These are phyloP conservation scores for Thalia dealbata DNA, from an alignment of 176 grass and related monocot genomes.

Conservation along the genomic window DNA sequence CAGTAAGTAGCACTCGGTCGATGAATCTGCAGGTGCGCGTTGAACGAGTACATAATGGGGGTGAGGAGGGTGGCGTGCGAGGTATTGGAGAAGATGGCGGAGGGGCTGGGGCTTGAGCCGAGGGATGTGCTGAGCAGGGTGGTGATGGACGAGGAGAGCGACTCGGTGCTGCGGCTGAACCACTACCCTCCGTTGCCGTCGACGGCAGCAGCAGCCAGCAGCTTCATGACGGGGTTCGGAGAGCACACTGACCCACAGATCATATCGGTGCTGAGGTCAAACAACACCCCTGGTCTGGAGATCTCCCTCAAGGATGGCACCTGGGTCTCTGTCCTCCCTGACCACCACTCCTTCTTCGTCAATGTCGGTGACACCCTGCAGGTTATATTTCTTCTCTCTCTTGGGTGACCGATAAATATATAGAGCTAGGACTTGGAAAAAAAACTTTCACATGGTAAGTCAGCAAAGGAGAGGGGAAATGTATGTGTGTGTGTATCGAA, in stretches of 20 bases:
- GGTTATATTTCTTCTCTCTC: constrained; percentile 14
- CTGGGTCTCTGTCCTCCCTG: constrained; percentile 69
- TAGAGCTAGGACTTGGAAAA: too few relatives aligned
- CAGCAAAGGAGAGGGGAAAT: too few relatives aligned
- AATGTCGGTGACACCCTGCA: constrained; percentile 84
- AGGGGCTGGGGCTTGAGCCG: constrained; percentile 41
- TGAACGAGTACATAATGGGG: constrained; percentile 59
- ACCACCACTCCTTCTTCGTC: constrained; percentile 62
- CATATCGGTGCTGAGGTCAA: constrained; percentile 74
- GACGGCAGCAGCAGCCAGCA: constrained; percentile 1
- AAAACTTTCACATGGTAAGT: too few relatives aligned
- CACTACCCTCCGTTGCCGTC: constrained; percentile 68
- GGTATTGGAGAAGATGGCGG: constrained; percentile 72
- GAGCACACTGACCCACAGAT: constrained; percentile 93
- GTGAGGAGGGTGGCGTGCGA: constrained; percentile 43
- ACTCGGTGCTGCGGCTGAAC: constrained; percentile 59
- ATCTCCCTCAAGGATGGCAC: constrained; percentile 42
- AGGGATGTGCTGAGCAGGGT: constrained; percentile 39
- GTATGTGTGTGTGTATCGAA: too few relatives aligned
- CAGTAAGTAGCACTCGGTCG: too few relatives aligned
- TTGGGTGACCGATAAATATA: too few relatives aligned
- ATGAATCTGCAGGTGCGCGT: constrained; percentile 34
- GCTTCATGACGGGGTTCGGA: constrained; percentile 62
- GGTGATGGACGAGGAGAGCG: constrained; percentile 54
- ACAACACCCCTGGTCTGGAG: constrained; percentile 70